Percentiles rank a stretch among this genome's conserved stretches.
Conservation (phyloP, 2,329 filamentous ascomycete species). For the Fusarium falciforme region DNA sequence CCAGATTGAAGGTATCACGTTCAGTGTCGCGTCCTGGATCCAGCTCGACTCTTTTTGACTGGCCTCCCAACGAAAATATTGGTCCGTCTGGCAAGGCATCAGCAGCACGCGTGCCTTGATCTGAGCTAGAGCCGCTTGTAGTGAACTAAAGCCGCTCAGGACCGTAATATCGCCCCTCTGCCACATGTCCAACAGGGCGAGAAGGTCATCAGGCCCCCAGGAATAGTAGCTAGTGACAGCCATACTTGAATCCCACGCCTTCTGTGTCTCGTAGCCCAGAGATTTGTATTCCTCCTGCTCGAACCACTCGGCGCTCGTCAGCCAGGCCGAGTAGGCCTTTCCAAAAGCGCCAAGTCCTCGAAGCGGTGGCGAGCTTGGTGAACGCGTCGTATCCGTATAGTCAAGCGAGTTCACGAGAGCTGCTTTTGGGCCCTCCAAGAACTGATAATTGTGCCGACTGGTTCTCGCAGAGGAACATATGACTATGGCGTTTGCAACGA, state of each 20-base stretch:
- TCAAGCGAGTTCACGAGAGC: slow-evolving; percentile 55
- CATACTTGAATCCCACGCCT: slow-evolving; percentile 49
- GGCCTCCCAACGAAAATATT: slow-evolving; percentile 68
- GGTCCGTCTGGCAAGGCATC: slow-evolving; percentile 70
- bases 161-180: no score
- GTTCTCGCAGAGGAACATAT: slow-evolving; percentile 60
- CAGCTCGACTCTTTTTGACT: slow-evolving; percentile 47
- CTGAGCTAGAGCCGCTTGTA: slow-evolving; percentile 64
- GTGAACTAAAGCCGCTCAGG: no score
- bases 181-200: no score
- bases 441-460: slow-evolving; percentile 59
- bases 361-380: not conserved
- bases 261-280: slow-evolving; percentile 49
- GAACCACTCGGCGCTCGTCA: slow-evolving; percentile 60
- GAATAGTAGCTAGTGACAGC: slow-evolving; percentile 48
- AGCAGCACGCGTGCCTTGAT: slow-evolving; percentile 73
- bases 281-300: slow-evolving; percentile 53
- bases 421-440: slow-evolving; percentile 58
- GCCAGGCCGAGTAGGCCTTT: slow-evolving; percentile 59
- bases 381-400: slow-evolving; percentile 47
- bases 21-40: slow-evolving; percentile 45
- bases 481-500: slow-evolving; percentile 53
- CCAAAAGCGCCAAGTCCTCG: slow-evolving; percentile 57
- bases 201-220: slow-evolving; percentile 59
- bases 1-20: slow-evolving; percentile 51